Percentiles rank a stretch among this genome's conserved stretches.
Evolutionary conservation across 2,329 filamentous ascomycete species (phyloP).

Genomic region (Penicillium sp.): DNA sequence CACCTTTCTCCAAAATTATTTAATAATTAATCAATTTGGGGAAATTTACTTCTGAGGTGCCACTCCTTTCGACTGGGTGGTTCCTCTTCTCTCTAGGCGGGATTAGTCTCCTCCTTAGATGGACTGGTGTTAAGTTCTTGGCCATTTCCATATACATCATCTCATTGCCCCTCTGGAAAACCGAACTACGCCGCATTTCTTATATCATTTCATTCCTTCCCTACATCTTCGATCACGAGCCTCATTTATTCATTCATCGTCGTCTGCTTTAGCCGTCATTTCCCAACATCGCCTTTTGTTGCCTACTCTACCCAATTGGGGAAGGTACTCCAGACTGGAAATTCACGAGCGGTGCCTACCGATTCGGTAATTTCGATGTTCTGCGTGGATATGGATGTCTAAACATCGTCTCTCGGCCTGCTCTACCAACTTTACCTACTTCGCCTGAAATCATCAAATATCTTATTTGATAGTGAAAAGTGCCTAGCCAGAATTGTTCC

Average conservation of each 20-base stretch:
- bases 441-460: not conserved
- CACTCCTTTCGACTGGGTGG: slow-evolving; percentile 17
- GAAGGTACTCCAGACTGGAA: not conserved
- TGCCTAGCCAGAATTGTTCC: slow-evolving; percentile 1
- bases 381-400: slow-evolving; percentile 1
- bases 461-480: not conserved
- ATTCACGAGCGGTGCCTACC: not conserved
- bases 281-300: not conserved
- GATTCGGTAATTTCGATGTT: not conserved
- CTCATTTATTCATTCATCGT: not conserved
- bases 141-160: slow-evolving; percentile 33
- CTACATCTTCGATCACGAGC: slow-evolving; percentile 5
- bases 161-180: slow-evolving; percentile 23
- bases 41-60: slow-evolving; percentile 16
- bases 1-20: slow-evolving; percentile 15
- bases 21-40: not conserved
- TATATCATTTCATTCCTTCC: slow-evolving; percentile 18
- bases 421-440: not conserved
- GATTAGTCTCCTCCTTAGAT: slow-evolving; percentile 27
- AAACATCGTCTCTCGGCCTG: slow-evolving; percentile 4
- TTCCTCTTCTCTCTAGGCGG: slow-evolving; percentile 18
- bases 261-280: not conserved
- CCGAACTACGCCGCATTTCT: slow-evolving; percentile 7
- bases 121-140: slow-evolving; percentile 21
- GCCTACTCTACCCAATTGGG: slow-evolving; percentile 7